Conservation (phyloP, 441 rosid species). For the Macaranga tanarius region DNA sequence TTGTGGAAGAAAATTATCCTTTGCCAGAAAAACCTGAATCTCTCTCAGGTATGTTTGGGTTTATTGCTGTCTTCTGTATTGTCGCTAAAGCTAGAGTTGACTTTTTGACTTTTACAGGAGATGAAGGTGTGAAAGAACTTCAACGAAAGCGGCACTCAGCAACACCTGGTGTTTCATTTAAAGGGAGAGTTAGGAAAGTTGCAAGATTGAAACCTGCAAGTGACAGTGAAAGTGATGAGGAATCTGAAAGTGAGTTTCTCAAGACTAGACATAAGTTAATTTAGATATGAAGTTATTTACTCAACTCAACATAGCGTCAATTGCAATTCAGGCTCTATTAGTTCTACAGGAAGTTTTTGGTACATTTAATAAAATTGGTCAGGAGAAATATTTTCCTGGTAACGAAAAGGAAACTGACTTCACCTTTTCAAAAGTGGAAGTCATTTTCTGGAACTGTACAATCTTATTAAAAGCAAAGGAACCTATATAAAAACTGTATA, state of each 20-base stretch:
- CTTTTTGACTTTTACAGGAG: constrained; percentile 51
- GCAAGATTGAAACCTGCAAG: constrained; percentile 89
- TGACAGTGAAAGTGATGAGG: constrained; percentile 87
- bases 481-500: too few relatives aligned
- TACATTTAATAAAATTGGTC: too few relatives aligned
- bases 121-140: constrained; percentile 86
- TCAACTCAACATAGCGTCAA: background rate
- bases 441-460: too few relatives aligned
- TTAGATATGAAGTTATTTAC: constrained; percentile 11
- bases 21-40: constrained; percentile 96
- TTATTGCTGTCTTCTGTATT: constrained; percentile 24
- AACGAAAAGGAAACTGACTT: too few relatives aligned
- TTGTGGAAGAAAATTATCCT: constrained; percentile 98
- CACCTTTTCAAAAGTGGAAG: too few relatives aligned
- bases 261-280: constrained; percentile 18
- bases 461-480: too few relatives aligned
- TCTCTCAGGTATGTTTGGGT: constrained; percentile 64
- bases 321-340: background rate
- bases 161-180: constrained; percentile 83
- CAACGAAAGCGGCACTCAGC: constrained; percentile 95
- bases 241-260: constrained; percentile 70
- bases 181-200: constrained; percentile 95
- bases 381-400: background rate
- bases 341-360: background rate
- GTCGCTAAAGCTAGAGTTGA: constrained; percentile 12